Evolutionary conservation across 352 stramenopile species (phyloP), one percentile per base, ranked within the genome.

Genomic region (Globisporangium nodosum): DNA sequence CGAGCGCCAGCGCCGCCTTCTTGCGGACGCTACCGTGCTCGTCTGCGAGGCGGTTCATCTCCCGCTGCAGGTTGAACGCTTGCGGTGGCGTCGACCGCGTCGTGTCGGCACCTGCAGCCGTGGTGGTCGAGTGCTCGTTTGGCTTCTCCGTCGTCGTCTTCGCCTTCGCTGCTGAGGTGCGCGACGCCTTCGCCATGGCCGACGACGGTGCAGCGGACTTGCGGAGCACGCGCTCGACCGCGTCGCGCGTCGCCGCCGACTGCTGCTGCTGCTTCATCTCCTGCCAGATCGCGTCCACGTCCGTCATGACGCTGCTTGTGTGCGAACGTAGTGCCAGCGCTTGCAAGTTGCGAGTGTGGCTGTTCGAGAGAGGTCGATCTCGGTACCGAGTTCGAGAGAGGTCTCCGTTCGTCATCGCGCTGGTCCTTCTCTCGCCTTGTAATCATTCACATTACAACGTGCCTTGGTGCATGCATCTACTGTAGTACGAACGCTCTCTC

Each of bases 21-120:
- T 88, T 91, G 12, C 81, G 79, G 6, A 85, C 66, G 20, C 57
- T 66, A 18, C 60, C 49, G 16, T 73, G 63, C 45, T 90, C 79
- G 27, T 87, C 73, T 0, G 68, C 58, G 39, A 93, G 61, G 11
- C 71, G 68, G 58, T 93, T 93, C 31, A 93, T 58, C 46, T 87
- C 59, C 24, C 68, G 71, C 15, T 73, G 72, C 7, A 84, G 40
- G 57, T 55, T 80, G 58, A 87, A 85, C 4, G 54, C 56, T 20
- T 46, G 49, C 5, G 45, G 0, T 16, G 21, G 3, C 33, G 27
- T 24, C 12, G 37, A 30, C 3, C 24, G 16, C 16, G 13, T 27
- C 0, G 7, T 16, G 12, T 35, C n/a, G 11, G 16, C 20, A 5
- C 0, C 12, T 7, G 0, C 49, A 16, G 21, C 16, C 5, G 15